Base-by-base conservation (phyloP, 2,329 filamentous ascomycete species). In the Pseudofabraea citricarpa region DNA sequence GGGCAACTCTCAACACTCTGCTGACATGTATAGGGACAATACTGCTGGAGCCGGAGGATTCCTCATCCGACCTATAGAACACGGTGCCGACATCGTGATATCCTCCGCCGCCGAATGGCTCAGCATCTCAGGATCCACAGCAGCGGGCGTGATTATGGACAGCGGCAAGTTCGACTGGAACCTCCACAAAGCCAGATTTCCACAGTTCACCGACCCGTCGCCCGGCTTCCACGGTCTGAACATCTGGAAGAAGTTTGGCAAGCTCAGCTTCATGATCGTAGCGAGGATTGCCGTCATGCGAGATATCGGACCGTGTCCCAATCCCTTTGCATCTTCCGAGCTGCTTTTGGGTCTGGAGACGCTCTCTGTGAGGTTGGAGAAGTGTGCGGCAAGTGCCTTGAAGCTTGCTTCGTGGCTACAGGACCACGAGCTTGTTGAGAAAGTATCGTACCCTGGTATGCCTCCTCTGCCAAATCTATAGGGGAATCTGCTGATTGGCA, bases 221-320 rank as follows among this genome's bases (percentile, higher is more conserved):
- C 36, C 36, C 3, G 36, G 36, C 10, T 39, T 39, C n/a, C 36
- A 39, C n/a, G 36, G 36, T 12, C 7, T 39, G 5, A 39, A 39
- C 20, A 39, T 39, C 10, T 39, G 36, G 22, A 22, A 39, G 36
- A 39, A 39, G 21, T 39, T 39, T 39, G 36, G 22, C 6, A 39
- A 27, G 5, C 12, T 29, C n/a, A 23, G 10, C 13, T 39, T 39
- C 20, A 39, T 39, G 16, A 5, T 21, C 8, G 12, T 24, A 9
- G 36, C 22, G 7, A n/a, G 36, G 15, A 20, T 26, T 39, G 36
- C 20, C 2, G 22, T 39, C 2, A 6, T 39, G 13, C n/a, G 36
- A 15, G 36, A 39, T 39, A 29, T 39, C n/a, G 36, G 36, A 39
- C 36, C 36, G 16, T 39, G 36, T 29, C 13, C 20, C 6, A 39